Evolutionary conservation across 2,329 filamentous ascomycete genomes (phyloP), one percentile per base, ranked within the genome.

Genomic region (Scytalidium lignicola): DNA sequence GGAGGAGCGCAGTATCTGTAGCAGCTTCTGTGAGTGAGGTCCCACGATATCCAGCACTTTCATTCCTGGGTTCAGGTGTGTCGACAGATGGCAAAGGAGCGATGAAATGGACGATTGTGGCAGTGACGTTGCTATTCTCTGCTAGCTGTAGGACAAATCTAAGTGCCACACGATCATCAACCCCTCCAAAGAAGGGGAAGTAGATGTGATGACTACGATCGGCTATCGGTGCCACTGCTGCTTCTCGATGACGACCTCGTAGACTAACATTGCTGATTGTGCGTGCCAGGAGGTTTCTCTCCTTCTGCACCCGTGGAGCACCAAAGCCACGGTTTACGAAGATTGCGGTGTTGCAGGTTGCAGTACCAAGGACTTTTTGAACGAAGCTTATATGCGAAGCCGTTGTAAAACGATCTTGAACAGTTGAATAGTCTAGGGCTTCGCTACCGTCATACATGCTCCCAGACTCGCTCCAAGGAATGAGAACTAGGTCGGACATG

Each of bases 401-500:
- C 23, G 77, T 79, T 2, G 72, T 72, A 51, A 89, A 85, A 32
- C 81, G 80, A 55, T 78, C 73, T 51, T 72, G 58, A 17, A 55
- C 50, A 43, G 42, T 71, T 2, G 70, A 68, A n/a, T 72, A 78
- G 47, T 83, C 72, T 74, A 72, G 2, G 3, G 70, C 63, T 60
- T 75, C 66, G 62, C 67, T 59, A 39, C 61, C 63, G 53, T 96
- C 90, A 8, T 77, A 79, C 58, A 92, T 78, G 52, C 77, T 82
- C 12, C 89, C 90, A 0, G 83, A 85, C 58, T 95, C 80, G 58
- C 86, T 92, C 92, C 93, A 97, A 0, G 92, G 92, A 5, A 97
- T 78, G 3, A 97, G 74, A 5, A 95, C 75, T 21, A 92, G 78
- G 59, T 92, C 87, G 0, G 86, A 83, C 1, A 72, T 73, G 13